phyloP scores from a whole-genome alignment of 176 grass and related monocot species.

The Ampelocalamus luodianensis region DNA sequence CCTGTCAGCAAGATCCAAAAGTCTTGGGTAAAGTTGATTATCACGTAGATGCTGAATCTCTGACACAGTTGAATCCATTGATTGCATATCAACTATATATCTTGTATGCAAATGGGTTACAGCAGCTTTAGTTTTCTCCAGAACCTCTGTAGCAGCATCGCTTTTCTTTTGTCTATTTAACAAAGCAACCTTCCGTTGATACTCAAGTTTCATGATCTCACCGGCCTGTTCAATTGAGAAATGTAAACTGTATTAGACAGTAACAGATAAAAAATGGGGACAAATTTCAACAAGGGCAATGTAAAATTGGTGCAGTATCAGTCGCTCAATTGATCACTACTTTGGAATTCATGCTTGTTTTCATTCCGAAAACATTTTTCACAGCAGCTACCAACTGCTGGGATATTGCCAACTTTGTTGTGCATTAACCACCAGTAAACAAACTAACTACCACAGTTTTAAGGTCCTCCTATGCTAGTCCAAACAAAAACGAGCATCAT shows the following conservation, averaged over 20 bases:
- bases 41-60: slow-evolving; percentile 95
- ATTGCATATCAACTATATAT: slow-evolving; percentile 98
- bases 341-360: background rate
- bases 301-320: slow-evolving; percentile 21
- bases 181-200: slow-evolving; percentile 93
- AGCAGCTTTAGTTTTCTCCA: slow-evolving; percentile 96
- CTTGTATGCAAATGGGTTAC: slow-evolving; percentile 95
- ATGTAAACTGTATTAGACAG: slow-evolving; percentile 35
- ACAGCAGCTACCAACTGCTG: background rate
- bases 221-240: slow-evolving; percentile 62
- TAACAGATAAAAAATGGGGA: background rate
- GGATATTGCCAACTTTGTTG: background rate
- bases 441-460: background rate
- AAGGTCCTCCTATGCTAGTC: background rate
- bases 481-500: slow-evolving; percentile 5
- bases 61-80: slow-evolving; percentile 96
- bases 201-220: slow-evolving; percentile 98
- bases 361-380: background rate
- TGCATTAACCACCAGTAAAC: background rate
- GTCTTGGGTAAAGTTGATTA: slow-evolving; percentile 80
- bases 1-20: slow-evolving; percentile 80
- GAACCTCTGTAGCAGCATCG: slow-evolving; percentile 67
- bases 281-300: slow-evolving; percentile 17
- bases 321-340: background rate
- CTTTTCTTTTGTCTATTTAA: slow-evolving; percentile 94